Evolutionary conservation across 2,329 filamentous ascomycete species (phyloP).

Genomic region (Monosporascus cannonballus): DNA sequence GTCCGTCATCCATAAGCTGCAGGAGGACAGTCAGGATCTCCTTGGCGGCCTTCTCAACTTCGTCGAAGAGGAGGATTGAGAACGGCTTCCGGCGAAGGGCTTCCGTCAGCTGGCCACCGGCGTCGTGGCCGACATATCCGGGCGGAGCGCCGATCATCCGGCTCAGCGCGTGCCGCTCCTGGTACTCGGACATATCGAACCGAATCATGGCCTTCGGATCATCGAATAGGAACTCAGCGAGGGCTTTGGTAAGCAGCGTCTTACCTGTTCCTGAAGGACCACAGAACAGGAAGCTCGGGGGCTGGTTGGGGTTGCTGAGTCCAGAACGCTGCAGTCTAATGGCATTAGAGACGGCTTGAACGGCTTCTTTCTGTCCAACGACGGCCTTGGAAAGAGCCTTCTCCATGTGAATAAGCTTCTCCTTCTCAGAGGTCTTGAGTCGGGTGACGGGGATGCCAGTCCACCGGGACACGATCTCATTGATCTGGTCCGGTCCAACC

Average conservation of each 20-base stretch:
- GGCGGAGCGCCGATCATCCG: conserved; percentile 97
- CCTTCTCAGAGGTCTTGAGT: conserved; percentile 91
- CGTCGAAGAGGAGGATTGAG: conserved; percentile 95
- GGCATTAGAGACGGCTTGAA: conserved; percentile 87
- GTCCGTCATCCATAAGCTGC: conserved; percentile 99
- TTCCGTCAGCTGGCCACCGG: conserved; percentile 93
- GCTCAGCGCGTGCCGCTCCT: conserved; percentile 90
- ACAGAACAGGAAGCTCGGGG: conserved; percentile 97
- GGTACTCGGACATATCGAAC: conserved; percentile 99
- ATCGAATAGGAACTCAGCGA: conserved; percentile 97
- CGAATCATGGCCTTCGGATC: conserved; percentile 97
- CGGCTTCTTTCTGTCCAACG: conserved; percentile 90
- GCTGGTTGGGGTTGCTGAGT: conserved; percentile 91
- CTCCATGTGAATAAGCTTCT: conserved; percentile 98
- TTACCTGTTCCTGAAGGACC: conserved; percentile 98
- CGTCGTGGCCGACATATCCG: conserved; percentile 93
- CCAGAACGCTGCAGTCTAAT: conserved; percentile 94
- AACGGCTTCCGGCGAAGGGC: conserved; percentile 90
- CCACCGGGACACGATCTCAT: conserved; percentile 95
- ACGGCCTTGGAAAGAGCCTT: conserved; percentile 76
- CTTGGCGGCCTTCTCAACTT: conserved; percentile 98
- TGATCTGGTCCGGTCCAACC: conserved; percentile 96
- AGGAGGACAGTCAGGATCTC: conserved; percentile 93
- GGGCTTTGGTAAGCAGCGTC: conserved; percentile 90
- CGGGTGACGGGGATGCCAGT: conserved; percentile 97